Percentiles rank a stretch among this genome's conserved stretches.
Evolutionary conservation across 305 asterid species (phyloP).

Genomic region (Ilex paraguariensis): DNA sequence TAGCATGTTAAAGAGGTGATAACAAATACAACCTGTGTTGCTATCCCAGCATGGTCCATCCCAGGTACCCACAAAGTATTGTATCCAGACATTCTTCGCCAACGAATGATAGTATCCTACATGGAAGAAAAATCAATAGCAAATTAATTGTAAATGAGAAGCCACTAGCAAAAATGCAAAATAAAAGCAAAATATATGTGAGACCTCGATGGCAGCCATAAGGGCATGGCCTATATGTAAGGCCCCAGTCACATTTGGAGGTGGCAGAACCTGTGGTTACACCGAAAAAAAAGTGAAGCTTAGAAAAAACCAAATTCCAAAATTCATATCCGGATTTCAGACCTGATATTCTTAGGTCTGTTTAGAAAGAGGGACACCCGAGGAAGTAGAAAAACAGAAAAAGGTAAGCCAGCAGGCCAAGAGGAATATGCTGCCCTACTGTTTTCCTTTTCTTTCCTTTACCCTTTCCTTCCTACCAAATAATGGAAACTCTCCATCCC

Average conservation of each 20-base stretch:
- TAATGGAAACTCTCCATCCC: too few species aligned
- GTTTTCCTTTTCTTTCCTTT: too few species aligned
- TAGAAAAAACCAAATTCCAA: too few species aligned
- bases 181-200: conserved; percentile 5
- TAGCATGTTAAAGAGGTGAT: too few species aligned
- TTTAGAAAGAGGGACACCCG: too few species aligned
- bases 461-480: too few species aligned
- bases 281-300: conserved; percentile 6
- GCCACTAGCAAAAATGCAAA: conserved; percentile 10
- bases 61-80: conserved; percentile 96
- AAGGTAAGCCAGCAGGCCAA: too few species aligned
- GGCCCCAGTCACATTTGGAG: conserved; percentile 96
- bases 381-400: too few species aligned
- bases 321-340: too few species aligned
- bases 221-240: conserved; percentile 97
- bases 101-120: conserved; percentile 93
- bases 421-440: too few species aligned
- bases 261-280: conserved; percentile 73
- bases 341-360: too few species aligned
- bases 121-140: conserved; percentile 15
- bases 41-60: conserved; percentile 94
- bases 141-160: background rate
- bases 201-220: conserved; percentile 91
- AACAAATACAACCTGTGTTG: conserved; percentile 67
- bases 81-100: conserved; percentile 96